Evolutionary conservation across 371 early-diverging fungal species (phyloP).

Genomic region (Rhizopus delemar): DNA sequence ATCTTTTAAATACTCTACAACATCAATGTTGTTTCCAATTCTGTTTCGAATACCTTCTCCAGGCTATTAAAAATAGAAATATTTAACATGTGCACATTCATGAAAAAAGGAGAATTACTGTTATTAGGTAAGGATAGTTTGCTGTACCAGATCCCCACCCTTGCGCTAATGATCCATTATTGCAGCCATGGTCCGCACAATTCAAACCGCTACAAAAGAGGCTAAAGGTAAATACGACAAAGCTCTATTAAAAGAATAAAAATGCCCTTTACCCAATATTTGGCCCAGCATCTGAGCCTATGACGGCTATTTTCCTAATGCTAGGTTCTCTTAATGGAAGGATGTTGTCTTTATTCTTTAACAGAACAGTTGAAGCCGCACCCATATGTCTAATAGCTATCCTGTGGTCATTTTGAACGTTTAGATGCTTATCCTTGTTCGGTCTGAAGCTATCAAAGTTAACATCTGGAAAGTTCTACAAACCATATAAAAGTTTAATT

Average conservation of each 20-base stretch:
- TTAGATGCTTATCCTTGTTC: conserved; percentile 19
- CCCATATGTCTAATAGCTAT: conserved; percentile 45
- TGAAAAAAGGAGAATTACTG: conserved; percentile 28
- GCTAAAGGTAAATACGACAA: background rate
- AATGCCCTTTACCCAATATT: conserved; percentile 23
- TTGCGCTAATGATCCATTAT: conserved; percentile 55
- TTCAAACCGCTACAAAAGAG: conserved; percentile 5
- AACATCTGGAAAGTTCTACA: conserved; percentile 41
- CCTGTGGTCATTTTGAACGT: conserved; percentile 48
- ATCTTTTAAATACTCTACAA: conserved; percentile 39
- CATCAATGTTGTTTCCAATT: conserved; percentile 31
- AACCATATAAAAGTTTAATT: background rate
- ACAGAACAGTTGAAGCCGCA: conserved; percentile 51
- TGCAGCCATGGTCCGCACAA: conserved; percentile 41
- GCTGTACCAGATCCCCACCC: conserved; percentile 71
- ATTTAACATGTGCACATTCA: background rate
- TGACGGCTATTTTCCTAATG: conserved; percentile 37
- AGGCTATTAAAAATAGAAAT: conserved; percentile 18
- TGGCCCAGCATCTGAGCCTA: conserved; percentile 59
- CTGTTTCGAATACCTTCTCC: conserved; percentile 45
- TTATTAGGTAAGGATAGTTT: conserved; percentile 60
- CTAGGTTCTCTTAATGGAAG: conserved; percentile 35
- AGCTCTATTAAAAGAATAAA: background rate
- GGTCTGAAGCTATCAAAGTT: conserved; percentile 38
- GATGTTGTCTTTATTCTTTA: conserved; percentile 45